Evolutionary conservation across 2,329 filamentous ascomycete species (phyloP).

Genomic region (Cladophialophora psammophila): DNA sequence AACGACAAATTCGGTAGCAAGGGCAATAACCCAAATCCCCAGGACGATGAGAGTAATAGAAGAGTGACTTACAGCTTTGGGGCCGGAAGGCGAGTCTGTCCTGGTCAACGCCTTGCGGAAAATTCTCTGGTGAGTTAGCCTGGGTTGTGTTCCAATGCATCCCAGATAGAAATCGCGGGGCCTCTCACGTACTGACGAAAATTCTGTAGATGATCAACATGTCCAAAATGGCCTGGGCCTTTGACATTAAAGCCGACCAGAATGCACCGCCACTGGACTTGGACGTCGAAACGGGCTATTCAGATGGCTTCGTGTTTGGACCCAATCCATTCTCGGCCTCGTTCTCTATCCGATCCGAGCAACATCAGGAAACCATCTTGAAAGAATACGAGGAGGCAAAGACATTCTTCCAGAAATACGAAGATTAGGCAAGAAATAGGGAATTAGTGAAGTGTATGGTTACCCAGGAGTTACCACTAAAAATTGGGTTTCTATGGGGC

Average conservation of each 20-base stretch:
- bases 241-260: slow-evolving; percentile 20
- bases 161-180: no score
- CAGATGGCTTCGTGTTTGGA: slow-evolving; percentile 45
- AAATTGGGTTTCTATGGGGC: no score
- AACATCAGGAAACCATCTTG: neutral
- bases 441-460: no score
- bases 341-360: neutral
- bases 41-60: slow-evolving; percentile 53
- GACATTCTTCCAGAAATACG: slow-evolving; percentile 12
- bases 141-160: neutral
- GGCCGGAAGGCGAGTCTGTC: slow-evolving; percentile 57
- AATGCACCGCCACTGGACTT: slow-evolving; percentile 49
- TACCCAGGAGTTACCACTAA: no score
- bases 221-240: slow-evolving; percentile 53
- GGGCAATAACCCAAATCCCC: slow-evolving; percentile 42
- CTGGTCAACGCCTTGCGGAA: slow-evolving; percentile 43
- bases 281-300: slow-evolving; percentile 47
- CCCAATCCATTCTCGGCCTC: neutral
- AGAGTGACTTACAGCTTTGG: slow-evolving; percentile 61
- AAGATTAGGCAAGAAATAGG: neutral
- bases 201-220: slow-evolving; percentile 53
- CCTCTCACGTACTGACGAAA: neutral
- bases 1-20: slow-evolving; percentile 24
- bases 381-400: neutral
- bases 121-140: slow-evolving; percentile 49